phyloP scores from a whole-genome alignment of 805 yeast genomes.

The Schwanniomyces yamadae region DNA sequence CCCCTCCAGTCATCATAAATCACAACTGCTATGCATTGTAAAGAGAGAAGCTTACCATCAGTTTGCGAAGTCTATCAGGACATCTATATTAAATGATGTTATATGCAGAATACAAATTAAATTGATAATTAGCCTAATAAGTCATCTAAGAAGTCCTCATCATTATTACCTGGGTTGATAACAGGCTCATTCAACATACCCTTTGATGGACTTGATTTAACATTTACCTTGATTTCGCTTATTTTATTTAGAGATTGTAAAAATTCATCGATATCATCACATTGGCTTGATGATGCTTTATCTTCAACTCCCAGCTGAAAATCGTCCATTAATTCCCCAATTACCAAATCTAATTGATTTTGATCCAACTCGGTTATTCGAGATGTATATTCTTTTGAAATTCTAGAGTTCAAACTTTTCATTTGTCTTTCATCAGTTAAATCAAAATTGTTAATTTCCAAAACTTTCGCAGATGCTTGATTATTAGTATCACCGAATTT shows the following conservation, averaged over 20 bases:
- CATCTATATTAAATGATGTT: neutral
- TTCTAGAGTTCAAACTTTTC: slow-evolving; percentile 21
- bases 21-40: neutral
- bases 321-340: slow-evolving; percentile 6
- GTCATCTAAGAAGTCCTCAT: slow-evolving; percentile 15
- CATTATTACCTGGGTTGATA: slow-evolving; percentile 5
- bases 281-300: neutral
- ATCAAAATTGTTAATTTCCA: slow-evolving; percentile 37
- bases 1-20: slow-evolving; percentile 12
- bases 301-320: neutral
- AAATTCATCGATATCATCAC: slow-evolving; percentile 1
- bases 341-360: slow-evolving; percentile 5
- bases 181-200: neutral
- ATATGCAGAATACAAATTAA: slow-evolving; percentile 6
- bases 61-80: neutral
- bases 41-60: no score
- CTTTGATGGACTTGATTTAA: neutral
- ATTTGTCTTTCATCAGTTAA: slow-evolving; percentile 22
- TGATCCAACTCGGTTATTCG: neutral
- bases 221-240: neutral
- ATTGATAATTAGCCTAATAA: slow-evolving; percentile 8
- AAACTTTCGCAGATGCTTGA: slow-evolving; percentile 13
- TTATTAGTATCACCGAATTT: slow-evolving; percentile 21
- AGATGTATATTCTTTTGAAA: slow-evolving; percentile 9
- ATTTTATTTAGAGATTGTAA: neutral